Evolutionary conservation across 306 rosid species (phyloP), one percentile per base, ranked within the genome.

Genomic region (Morella rubra): DNA sequence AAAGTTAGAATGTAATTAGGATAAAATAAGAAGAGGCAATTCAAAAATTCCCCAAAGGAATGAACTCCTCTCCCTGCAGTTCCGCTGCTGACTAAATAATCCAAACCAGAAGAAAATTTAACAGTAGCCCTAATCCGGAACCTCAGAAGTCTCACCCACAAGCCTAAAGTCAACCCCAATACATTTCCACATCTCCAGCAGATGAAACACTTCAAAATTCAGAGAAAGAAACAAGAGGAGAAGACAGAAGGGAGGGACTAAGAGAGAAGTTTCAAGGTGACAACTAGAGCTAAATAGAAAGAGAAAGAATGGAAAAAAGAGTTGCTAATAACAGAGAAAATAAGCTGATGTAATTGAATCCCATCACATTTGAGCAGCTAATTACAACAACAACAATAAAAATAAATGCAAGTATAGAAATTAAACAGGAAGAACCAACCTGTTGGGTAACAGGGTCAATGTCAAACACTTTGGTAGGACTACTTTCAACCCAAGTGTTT

Each of bases 401-500:
- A 1, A 27, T 27, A 27, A 27, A 27, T 27, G 32, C 2, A 27
- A 27, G 32, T 27, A 27, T 0, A 27, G 32, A 27, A 27, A 27
- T 27, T 27, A 27, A 27, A 24, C 27, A 24, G 80, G 76, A 74
- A 67, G 12, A 56, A 66, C 69, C 53, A 79, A 95, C 99, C 99
- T 95, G 94, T 42, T 90, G 90, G 0, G 93, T 95, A 9, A 64
- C 77, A 22, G 91, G 82, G 80, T 92, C 96, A 75, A 95, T 70
- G 2, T 91, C 98, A 75, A 95, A 95, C 13, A 92, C 98, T 55
- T 66, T 91, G 56, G 99, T 92, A 16, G 99, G 98, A 79, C 93
- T 81, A 78, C 99, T 95, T 3, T 90, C 99, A 79, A 95, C 85
- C 99, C 96, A 92, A 62, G 84, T 88, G 73, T 10, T 83, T 80